phyloP scores from a whole-genome alignment of 2,329 filamentous ascomycete genomes.

The Talaromyces sp. region DNA sequence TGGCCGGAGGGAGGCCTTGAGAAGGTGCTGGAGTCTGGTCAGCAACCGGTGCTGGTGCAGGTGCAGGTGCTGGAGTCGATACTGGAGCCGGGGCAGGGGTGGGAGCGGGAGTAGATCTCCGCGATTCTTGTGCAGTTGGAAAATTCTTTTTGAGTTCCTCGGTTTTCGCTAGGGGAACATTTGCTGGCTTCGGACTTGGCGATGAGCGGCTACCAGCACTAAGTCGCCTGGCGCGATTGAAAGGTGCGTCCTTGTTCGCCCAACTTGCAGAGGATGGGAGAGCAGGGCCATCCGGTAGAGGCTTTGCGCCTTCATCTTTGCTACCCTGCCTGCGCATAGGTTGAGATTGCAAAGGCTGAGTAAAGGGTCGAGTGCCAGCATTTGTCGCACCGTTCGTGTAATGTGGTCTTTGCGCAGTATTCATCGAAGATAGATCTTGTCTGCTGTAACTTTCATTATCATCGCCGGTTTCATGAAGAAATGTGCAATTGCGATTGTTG shows the following conservation, averaged over 20 bases:
- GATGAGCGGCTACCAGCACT: slow-evolving; percentile 78
- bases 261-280: slow-evolving; percentile 90
- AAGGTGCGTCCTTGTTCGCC: slow-evolving; percentile 67
- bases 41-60: slow-evolving; percentile 19
- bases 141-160: slow-evolving; percentile 37
- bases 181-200: slow-evolving; percentile 68
- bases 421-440: slow-evolving; percentile 91
- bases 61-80: slow-evolving; percentile 21
- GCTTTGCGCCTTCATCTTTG: slow-evolving; percentile 59
- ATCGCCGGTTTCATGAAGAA: slow-evolving; percentile 95
- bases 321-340: slow-evolving; percentile 72
- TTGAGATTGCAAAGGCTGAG: slow-evolving; percentile 49
- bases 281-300: slow-evolving; percentile 77
- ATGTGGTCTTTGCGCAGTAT: slow-evolving; percentile 76
- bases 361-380: slow-evolving; percentile 48
- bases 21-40: slow-evolving; percentile 22
- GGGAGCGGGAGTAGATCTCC: slow-evolving; percentile 26
- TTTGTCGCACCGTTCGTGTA: slow-evolving; percentile 42
- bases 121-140: slow-evolving; percentile 23
- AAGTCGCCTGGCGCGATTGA: slow-evolving; percentile 62
- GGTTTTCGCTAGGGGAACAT: slow-evolving; percentile 40
- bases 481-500: slow-evolving; percentile 95
- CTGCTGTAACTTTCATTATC: slow-evolving; percentile 95
- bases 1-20: slow-evolving; percentile 22
- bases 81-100: slow-evolving; percentile 10